phyloP scores from a whole-genome alignment of 208 protist genomes.

The Trypanosoma boissoni region DNA sequence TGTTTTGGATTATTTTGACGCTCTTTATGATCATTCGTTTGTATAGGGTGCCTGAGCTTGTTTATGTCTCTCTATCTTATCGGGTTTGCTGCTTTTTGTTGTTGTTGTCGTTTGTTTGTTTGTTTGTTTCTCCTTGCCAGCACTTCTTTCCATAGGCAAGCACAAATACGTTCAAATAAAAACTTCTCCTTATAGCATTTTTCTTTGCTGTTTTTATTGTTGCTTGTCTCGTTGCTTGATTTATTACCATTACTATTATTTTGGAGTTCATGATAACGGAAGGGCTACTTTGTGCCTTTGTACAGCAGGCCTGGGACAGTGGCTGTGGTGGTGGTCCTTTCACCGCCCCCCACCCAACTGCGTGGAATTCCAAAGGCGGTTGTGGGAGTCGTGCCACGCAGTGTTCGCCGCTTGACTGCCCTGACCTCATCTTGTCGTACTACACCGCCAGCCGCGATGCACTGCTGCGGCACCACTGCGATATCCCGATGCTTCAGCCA shows the following conservation, averaged over 20 bases:
- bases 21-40: too few relatives aligned
- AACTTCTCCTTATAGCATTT: too few relatives aligned
- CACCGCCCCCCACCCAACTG: background rate
- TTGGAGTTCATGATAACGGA: slow-evolving; percentile 20
- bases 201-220: too few relatives aligned
- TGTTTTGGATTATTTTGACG: too few relatives aligned
- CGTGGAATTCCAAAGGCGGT: background rate
- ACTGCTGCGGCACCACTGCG: slow-evolving; percentile 26
- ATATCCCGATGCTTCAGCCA: slow-evolving; percentile 19
- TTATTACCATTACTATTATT: background rate
- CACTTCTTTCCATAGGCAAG: too few relatives aligned
- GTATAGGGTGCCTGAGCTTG: too few relatives aligned
- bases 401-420: slow-evolving; percentile 27
- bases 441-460: slow-evolving; percentile 21
- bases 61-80: too few relatives aligned
- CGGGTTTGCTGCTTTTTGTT: too few relatives aligned
- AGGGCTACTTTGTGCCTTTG: slow-evolving; percentile 19
- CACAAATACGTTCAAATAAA: too few relatives aligned
- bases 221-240: too few relatives aligned
- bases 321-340: background rate
- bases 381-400: background rate
- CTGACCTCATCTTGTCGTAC: slow-evolving; percentile 26
- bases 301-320: slow-evolving; percentile 17
- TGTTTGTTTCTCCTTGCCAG: slow-evolving; percentile 12
- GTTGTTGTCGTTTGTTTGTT: too few relatives aligned